A percentile compares a stretch with the other conserved stretches of the same genome.
Conservation (phyloP, 257 asterid genomes). For the Primulina huaijiensis region DNA sequence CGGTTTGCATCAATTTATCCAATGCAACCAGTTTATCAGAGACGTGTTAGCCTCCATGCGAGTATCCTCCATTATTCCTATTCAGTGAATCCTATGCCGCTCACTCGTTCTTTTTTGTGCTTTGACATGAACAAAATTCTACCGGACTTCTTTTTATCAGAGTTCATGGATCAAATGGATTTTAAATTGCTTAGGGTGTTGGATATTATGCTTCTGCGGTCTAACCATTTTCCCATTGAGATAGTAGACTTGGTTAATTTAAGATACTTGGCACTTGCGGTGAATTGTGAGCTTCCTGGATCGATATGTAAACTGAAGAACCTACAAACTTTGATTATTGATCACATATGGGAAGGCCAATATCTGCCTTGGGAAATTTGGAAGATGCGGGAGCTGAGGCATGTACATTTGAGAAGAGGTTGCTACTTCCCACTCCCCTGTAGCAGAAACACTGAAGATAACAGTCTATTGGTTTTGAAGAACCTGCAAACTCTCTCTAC, state of each 20-base stretch:
- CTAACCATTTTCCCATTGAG: slow-evolving; percentile 20
- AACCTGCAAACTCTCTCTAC: slow-evolving; percentile 23
- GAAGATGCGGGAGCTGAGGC: slow-evolving; percentile 22
- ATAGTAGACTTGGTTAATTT: slow-evolving; percentile 14
- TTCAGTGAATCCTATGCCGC: slow-evolving; percentile 1
- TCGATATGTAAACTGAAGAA: slow-evolving; percentile 17
- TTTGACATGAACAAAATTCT: slow-evolving; percentile 5
- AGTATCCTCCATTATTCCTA: slow-evolving; percentile 16
- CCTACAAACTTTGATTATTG: slow-evolving; percentile 19
- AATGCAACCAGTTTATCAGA: neutral
- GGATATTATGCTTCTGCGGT: slow-evolving; percentile 20
- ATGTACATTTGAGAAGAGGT: slow-evolving; percentile 15
- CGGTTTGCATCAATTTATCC: neutral
- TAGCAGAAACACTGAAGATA: neutral
- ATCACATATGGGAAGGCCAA: slow-evolving; percentile 10
- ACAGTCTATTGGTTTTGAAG: neutral
- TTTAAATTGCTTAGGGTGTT: slow-evolving; percentile 20
- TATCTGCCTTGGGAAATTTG: slow-evolving; percentile 14
- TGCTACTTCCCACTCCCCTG: slow-evolving; percentile 13
- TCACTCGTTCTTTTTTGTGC: slow-evolving; percentile 14
- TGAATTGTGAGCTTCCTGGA: slow-evolving; percentile 19
- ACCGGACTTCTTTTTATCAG: slow-evolving; percentile 14
- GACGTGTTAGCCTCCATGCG: slow-evolving; percentile 14
- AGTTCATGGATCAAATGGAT: slow-evolving; percentile 7
- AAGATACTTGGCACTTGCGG: slow-evolving; percentile 18